Percentiles rank a stretch among this genome's conserved stretches.
phyloP scores from a whole-genome alignment of 148 eudicot species.

The Oxyria digyna region DNA sequence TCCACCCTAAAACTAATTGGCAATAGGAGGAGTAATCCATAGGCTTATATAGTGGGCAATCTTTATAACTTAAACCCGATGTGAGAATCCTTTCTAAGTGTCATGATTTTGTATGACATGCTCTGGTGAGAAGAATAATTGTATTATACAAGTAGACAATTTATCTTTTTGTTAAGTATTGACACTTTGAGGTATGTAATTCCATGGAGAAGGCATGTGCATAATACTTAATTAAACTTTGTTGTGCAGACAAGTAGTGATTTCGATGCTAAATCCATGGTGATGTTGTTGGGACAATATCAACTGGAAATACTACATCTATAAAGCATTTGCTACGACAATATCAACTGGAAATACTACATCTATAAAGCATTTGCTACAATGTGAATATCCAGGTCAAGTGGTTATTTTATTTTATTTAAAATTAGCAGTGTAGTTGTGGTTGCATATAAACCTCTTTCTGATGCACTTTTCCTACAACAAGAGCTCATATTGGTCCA shows the following conservation, averaged over 20 bases:
- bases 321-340: constrained; percentile 80
- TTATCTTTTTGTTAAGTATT: not conserved
- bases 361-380: constrained; percentile 76
- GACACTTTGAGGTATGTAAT: not conserved
- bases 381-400: constrained; percentile 81
- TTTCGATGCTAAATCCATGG: constrained; percentile 97
- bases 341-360: constrained; percentile 98
- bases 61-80: no score
- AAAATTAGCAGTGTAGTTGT: no score
- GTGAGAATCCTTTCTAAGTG: constrained; percentile 10
- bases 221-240: not conserved
- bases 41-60: no score
- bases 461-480: not conserved
- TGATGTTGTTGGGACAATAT: constrained; percentile 96
- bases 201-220: not conserved
- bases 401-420: no score
- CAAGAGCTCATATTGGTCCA: constrained; percentile 99
- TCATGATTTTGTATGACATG: constrained; percentile 75
- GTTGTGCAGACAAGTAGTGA: constrained; percentile 60
- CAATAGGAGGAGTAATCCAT: no score
- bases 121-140: constrained; percentile 43
- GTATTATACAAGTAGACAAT: not conserved
- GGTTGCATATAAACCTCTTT: not conserved
- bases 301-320: constrained; percentile 95
- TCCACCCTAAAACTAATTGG: no score